Base-by-base conservation (phyloP, 2,329 filamentous ascomycete genomes). In the Cryphonectria radicalis region DNA sequence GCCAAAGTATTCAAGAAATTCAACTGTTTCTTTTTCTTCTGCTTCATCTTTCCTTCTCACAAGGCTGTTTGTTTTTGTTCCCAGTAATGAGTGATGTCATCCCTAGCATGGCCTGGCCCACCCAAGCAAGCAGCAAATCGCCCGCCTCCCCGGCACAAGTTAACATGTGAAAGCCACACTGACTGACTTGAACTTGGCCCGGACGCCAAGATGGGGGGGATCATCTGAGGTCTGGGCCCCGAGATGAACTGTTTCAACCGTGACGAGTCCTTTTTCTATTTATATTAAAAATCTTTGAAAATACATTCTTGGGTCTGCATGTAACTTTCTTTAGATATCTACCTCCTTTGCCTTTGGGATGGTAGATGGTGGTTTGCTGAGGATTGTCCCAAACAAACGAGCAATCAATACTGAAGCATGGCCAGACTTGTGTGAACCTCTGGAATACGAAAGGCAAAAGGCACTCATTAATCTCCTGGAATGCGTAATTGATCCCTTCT, bases 121-220 rank as follows among this genome's bases (percentile, higher is more conserved):
- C 32, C 10, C n/a, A 50, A 40, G 37, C 37, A 40, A 40, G 46
- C 46, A 50, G 46, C 46, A 50, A n/a, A 50, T n/a, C 22, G 17
- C 17, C 13, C 37, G 37, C 37, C 37, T 40, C 37, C 37, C 37
- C 55, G 28, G 42, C 13, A 42, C 4, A 1, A n/a, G 35, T 17
- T 17, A 22, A 43, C 63, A 65, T 65, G 63, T 65, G 63, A 65
- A 53, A 65, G 63, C n/a, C 63, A 62, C 37, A 40, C 37, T 40
- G 37, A 40, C 37, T 40, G 37, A 32, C 32, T 32, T n/a, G n/a
- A 3, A 32, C 32, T 32, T 32, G 32, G 2, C 32, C 25, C 53
- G 11, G 10, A 22, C 19, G 59, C 59, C 35, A 62, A 62, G 59
- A 62, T 62, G 59, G 32, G 59, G 32, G 59, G 59, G 59, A n/a